Evolutionary conservation across 768 basidiomycete species (phyloP).

Genomic region (Hemileccinum rubropunctum): DNA sequence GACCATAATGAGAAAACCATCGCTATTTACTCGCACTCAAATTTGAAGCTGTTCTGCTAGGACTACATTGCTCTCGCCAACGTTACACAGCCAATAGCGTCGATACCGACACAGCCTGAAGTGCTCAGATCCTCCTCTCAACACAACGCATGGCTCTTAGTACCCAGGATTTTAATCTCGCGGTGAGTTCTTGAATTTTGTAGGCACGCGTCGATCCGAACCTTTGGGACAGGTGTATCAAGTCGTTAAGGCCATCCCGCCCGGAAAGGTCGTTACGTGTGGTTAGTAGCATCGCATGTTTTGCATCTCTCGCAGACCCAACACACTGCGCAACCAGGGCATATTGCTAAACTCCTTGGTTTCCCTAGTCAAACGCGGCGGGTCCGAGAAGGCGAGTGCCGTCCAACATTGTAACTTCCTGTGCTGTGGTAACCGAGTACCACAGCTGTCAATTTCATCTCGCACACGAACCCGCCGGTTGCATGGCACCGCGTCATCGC

Average conservation of each 20-base stretch:
- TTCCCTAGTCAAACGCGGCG: slow-evolving; percentile 76
- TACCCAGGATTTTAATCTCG: slow-evolving; percentile 13
- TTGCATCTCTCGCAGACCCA: background rate
- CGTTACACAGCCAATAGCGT: too few relatives aligned
- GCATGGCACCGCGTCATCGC: slow-evolving; percentile 79
- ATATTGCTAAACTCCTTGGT: slow-evolving; percentile 73
- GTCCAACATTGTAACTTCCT: background rate
- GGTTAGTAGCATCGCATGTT: background rate
- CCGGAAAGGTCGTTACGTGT: too few relatives aligned
- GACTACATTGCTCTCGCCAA: too few relatives aligned
- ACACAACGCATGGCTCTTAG: too few relatives aligned
- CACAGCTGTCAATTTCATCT: slow-evolving; percentile 72
- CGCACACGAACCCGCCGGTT: slow-evolving; percentile 56
- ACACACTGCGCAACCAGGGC: slow-evolving; percentile 30
- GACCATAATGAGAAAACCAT: too few relatives aligned
- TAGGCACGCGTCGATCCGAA: background rate
- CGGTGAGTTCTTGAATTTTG: slow-evolving; percentile 2
- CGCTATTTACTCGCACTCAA: too few relatives aligned
- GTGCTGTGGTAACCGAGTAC: too few relatives aligned
- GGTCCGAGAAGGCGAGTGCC: slow-evolving; percentile 65
- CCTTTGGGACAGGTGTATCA: slow-evolving; percentile 55
- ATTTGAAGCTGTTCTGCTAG: too few relatives aligned
- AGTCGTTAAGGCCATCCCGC: slow-evolving; percentile 47
- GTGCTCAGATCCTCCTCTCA: too few relatives aligned
- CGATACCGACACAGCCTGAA: too few relatives aligned